Evolutionary conservation across 1,284 basidiomycete species (phyloP), one percentile per base, ranked within the genome.

Genomic region (Trametes versicolor): DNA sequence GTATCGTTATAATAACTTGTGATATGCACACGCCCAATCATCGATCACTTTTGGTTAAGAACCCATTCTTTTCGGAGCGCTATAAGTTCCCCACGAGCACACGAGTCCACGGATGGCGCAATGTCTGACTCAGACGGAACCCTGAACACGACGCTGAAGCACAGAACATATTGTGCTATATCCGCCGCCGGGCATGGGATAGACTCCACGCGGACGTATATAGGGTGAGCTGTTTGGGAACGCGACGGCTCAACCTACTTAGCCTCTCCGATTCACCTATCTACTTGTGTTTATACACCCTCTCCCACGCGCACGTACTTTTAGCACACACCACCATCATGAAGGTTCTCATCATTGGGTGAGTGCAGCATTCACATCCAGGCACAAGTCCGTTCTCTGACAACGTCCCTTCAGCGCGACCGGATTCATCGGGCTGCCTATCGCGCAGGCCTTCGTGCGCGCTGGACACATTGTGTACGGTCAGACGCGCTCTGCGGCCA

Each of bases 381-480:
- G 13, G 25, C 13, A 47, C 7, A 3, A 13, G 6, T 6, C 36
- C 13, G 17, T 25, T 2, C 6, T 2, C 36, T 27, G 13, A 41
- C 37, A 27, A 23, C 15, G 13, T 10, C 39, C 41, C 23, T 32
- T 19, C 48, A 76, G 75, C 52, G 73, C 73, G 6, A 66, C 73
- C 41, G 85, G 85, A 41, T 84, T 83, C 73, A 82, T 87, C 62
- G 85, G 84, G 8, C 72, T 80, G 10, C 82, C 83, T 7, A 78
- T 78, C 25, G 80, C 83, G 2, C 80, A 83, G 57, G 85, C 85
- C 0, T 78, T 85, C 52, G 75, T 79, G 5, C 81, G 85, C n/a
- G 81, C 80, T 0, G 86, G 86, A 0, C 84, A 87, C 66, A 78
- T 80, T 29, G 85, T 87, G 4, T 85, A 83, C 62, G 85, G 85